Evolutionary conservation across 2,329 filamentous ascomycete species (phyloP), one percentile per base, ranked within the genome.

Genomic region (Talaromyces funiculosus): DNA sequence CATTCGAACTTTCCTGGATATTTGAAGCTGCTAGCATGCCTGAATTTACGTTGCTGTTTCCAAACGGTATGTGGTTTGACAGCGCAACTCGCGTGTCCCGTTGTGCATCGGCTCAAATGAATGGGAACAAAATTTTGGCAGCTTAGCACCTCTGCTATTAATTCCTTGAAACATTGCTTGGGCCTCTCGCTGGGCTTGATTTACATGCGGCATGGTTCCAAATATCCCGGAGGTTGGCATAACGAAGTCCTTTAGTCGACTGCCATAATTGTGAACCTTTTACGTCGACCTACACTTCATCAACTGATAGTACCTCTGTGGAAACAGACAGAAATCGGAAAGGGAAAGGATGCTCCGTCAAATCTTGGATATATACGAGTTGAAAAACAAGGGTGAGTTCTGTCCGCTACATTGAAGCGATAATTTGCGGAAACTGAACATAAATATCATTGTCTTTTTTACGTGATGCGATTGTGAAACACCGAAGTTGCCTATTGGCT

Each of bases 221-320:
- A 77, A 82, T 64, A 83, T 84, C 42, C 80, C 81, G 0, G 82
- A 83, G 83, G 63, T 67, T 66, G 53, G 53, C 7, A 38, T 55
- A 14, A 40, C 53, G 8, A 55, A 55, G 10, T 55, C 42, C 53
- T 55, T 40, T 38, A 55, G 35, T 35, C 53, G 42, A 12, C 31
- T 55, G 20, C n/a, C n/a, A n/a, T n/a, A n/a, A 43, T 56, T 22
- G 37, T 18, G 3, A 56, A 56, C n/a, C 43, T 56, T n/a, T n/a
- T n/a, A n/a, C n/a, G 37, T 40, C 6, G 37, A 40, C 37, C n/a
- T 40, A 6, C 37, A 18, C n/a, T 40, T 40, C 16, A 40, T 40
- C 37, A 40, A 40, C 16, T 40, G 37, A n/a, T 40, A n/a, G 37
- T 40, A n/a, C 18, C 37, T 16, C 6, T n/a, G 7, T 7, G n/a